phyloP scores from a whole-genome alignment of 495 filamentous ascomycete genomes.

The Neurospora sp. region DNA sequence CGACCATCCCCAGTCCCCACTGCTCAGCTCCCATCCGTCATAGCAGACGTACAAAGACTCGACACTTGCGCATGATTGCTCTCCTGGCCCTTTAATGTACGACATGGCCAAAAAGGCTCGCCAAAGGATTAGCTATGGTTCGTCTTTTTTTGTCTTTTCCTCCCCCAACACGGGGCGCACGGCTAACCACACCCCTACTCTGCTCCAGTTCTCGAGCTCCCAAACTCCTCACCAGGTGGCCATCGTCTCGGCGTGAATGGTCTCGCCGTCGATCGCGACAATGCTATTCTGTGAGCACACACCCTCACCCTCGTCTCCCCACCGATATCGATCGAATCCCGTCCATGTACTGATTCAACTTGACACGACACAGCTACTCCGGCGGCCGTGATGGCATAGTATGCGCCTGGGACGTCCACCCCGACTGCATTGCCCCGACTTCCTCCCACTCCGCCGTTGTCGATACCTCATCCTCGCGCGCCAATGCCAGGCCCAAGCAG shows the following conservation, averaged over 20 bases:
- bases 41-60: not conserved
- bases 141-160: constrained; percentile 12
- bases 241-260: constrained; percentile 93
- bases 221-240: constrained; percentile 73
- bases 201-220: constrained; percentile 75
- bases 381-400: constrained; percentile 92
- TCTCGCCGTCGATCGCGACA: constrained; percentile 72
- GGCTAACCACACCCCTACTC: not conserved
- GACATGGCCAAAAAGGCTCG: constrained; percentile 53
- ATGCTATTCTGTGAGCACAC: constrained; percentile 72
- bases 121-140: constrained; percentile 59
- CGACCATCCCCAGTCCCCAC: not conserved
- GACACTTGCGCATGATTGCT: constrained; percentile 3
- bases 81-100: constrained; percentile 9
- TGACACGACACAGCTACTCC: constrained; percentile 60
- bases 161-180: not conserved
- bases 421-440: constrained; percentile 35
- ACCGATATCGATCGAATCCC: not conserved
- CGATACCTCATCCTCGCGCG: constrained; percentile 14
- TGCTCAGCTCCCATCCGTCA: not conserved
- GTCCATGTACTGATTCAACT: not conserved
- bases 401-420: constrained; percentile 85
- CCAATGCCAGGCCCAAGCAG: constrained; percentile 24
- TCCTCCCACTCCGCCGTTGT: constrained; percentile 20
- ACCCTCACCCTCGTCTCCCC: constrained; percentile 3